Evolutionary conservation across 108 stramenopile species (phyloP), one percentile per base, ranked within the genome.

Genomic region (Chaetoceros tenuissimus): DNA sequence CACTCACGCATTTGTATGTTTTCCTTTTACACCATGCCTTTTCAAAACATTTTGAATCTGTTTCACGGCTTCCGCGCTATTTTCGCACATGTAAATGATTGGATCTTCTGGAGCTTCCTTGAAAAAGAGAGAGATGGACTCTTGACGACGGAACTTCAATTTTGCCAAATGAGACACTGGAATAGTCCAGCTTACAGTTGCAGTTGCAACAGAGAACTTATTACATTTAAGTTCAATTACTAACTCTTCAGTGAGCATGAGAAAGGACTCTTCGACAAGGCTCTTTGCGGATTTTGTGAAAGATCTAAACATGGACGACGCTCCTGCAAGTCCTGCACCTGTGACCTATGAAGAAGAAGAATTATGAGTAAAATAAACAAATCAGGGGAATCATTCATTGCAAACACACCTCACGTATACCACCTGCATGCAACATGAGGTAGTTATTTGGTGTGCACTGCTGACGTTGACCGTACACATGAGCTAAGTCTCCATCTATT

Each of bases 1-100:
- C n/a, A n/a, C n/a, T n/a, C n/a, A n/a, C 16, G 86, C 88, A 60
- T 88, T 89, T 24, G 87, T 87, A 64, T 94, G 92, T 53, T 94
- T 94, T 18, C 92, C 92, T 65, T 88, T 89, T 52, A 94, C 88
- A 16, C 92, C 92, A 48, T 87, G 84, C 31, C 75, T 60, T 64
- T 90, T 87, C 64, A 94, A 62, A 46, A 90, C 88, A 40, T 75
- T 60, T 65, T 94, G 92, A 48, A 94, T 87, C 46, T 94, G 86
- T 50, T 86, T 76, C 24, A 93, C 92, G 16, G 79, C 83, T 46
- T 84, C 79, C 26, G 77, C 85, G 51, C 81, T 83, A 52, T 87
- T 84, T 19, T 80, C 85, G 66, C 87, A 89, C 92, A 93, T 89
- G 68, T 83, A 89, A 68, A 93, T 86, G 29, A 93, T 67, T 2